These are phyloP conservation scores for Theileria annulata DNA, from an alignment of 169 alveolate genomes.

Conservation along the genomic window DNA sequence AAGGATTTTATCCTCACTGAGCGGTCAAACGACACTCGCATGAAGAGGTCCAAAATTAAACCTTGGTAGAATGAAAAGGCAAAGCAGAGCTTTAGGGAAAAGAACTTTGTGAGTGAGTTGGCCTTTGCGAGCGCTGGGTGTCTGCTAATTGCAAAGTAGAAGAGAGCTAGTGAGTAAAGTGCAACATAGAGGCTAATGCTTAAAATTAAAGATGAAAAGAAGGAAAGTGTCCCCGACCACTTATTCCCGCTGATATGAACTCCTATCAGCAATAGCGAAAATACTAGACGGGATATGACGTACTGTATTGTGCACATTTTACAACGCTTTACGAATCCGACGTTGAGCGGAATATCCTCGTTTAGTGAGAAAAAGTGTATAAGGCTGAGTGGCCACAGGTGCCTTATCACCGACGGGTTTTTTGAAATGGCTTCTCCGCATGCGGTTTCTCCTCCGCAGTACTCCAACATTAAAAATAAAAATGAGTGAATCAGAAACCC, in stretches of 20 bases:
- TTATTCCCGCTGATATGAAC: conserved; percentile 36
- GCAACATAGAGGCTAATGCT: conserved; percentile 59
- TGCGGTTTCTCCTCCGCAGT: conserved; percentile 67
- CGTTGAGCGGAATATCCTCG: conserved; percentile 70
- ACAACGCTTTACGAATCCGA: conserved; percentile 64
- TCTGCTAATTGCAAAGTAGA: conserved; percentile 52
- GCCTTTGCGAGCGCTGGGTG: conserved; percentile 66
- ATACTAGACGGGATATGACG: conserved; percentile 50
- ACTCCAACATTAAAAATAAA: conserved; percentile 65
- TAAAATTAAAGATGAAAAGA: conserved; percentile 26
- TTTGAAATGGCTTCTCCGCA: conserved; percentile 61
- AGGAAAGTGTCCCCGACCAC: conserved; percentile 3
- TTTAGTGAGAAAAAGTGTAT: conserved; percentile 31
- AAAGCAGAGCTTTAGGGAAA: conserved; percentile 57
- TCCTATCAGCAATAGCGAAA: conserved; percentile 39
- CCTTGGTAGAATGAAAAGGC: conserved; percentile 64
- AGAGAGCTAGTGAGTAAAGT: conserved; percentile 60
- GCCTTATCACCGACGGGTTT: conserved; percentile 58
- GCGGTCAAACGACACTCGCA: conserved; percentile 1
- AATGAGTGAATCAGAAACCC: conserved; percentile 65
- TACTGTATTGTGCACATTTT: conserved; percentile 66
- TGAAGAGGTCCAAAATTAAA: conserved; percentile 38
- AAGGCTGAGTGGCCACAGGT: conserved; percentile 56
- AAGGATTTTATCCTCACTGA: conserved; percentile 35
- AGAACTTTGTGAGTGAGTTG: conserved; percentile 52